These are phyloP conservation scores for Parastagonospora avenae DNA, from an alignment of 2,329 filamentous ascomycete genomes.

Conservation along the genomic window DNA sequence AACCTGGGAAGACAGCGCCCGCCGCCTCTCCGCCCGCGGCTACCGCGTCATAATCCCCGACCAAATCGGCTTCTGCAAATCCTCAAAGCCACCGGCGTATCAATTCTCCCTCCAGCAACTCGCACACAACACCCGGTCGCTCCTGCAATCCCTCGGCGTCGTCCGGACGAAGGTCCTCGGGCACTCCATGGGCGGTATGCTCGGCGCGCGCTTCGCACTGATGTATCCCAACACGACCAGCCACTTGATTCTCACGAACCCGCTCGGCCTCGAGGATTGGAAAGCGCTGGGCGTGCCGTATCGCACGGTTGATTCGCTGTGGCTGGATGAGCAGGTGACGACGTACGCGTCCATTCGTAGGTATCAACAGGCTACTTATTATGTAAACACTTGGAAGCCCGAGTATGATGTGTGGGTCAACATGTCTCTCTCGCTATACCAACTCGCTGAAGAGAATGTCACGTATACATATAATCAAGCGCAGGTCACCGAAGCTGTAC, in stretches of 20 bases:
- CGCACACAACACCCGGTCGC: slow-evolving; percentile 56
- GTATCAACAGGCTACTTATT: slow-evolving; percentile 37
- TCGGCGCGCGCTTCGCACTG: slow-evolving; percentile 57
- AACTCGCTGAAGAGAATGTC: slow-evolving; percentile 47
- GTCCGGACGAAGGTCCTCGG: slow-evolving; percentile 56
- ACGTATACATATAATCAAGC: slow-evolving; percentile 57
- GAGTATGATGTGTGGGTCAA: slow-evolving; percentile 61
- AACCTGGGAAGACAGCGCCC: slow-evolving; percentile 59
- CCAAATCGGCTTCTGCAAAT: slow-evolving; percentile 64
- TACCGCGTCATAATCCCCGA: slow-evolving; percentile 61
- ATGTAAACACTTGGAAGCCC: slow-evolving; percentile 51
- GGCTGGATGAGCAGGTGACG: slow-evolving; percentile 22
- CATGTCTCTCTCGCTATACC: slow-evolving; percentile 61
- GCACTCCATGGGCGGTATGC: slow-evolving; percentile 63
- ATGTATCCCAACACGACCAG: slow-evolving; percentile 55
- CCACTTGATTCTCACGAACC: slow-evolving; percentile 57
- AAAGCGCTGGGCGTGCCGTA: slow-evolving; percentile 38
- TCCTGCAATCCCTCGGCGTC: slow-evolving; percentile 54
- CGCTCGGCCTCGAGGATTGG: slow-evolving; percentile 62
- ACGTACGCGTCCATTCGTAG: slow-evolving; percentile 32
- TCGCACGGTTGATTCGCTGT: slow-evolving; percentile 23
- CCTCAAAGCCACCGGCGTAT: slow-evolving; percentile 57
- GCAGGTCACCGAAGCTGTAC: slow-evolving; percentile 60
- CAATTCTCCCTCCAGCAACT: slow-evolving; percentile 61
- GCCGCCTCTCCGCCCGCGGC: slow-evolving; percentile 49